A percentile compares a stretch with the other conserved stretches of the same genome.
phyloP scores from a whole-genome alignment of 2,329 filamentous ascomycete species.

The Mariannaea sp. region DNA sequence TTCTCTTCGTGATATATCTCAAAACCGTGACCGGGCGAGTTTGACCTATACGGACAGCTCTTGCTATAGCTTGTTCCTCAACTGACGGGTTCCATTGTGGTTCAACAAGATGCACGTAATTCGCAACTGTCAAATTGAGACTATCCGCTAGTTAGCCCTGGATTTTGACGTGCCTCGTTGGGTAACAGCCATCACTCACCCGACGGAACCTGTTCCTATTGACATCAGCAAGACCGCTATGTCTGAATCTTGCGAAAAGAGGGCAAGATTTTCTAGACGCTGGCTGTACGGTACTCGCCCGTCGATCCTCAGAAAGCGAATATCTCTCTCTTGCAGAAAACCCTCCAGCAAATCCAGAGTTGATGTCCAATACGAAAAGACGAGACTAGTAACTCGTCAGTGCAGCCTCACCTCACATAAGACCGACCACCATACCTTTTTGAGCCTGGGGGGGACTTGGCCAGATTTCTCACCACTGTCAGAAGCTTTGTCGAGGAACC shows the following conservation, averaged over 20 bases:
- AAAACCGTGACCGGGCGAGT: neutral
- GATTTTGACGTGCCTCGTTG: neutral
- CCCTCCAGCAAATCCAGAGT: constrained; percentile 7
- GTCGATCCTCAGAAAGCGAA: neutral
- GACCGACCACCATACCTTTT: neutral
- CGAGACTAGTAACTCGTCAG: constrained; percentile 1
- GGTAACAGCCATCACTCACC: neutral
- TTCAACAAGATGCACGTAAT: constrained; percentile 19
- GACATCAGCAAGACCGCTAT: constrained; percentile 12
- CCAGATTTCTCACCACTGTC: neutral
- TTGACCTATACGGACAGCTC: neutral
- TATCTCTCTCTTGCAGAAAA: neutral
- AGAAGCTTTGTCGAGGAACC: neutral
- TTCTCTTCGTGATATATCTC: neutral
- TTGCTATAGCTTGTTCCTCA: neutral
- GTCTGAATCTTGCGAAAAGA: constrained; percentile 2
- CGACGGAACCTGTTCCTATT: constrained; percentile 17
- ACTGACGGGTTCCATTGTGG: constrained; percentile 13
- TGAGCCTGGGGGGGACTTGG: no score
- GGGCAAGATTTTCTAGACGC: constrained; percentile 1
- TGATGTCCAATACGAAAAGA: constrained; percentile 20
- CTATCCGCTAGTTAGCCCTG: neutral
- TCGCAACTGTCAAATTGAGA: constrained; percentile 16
- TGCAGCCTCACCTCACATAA: neutral
- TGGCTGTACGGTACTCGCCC: constrained; percentile 7